Evolutionary conservation across 1,139 yeast species (phyloP), one percentile per base, ranked within the genome.

Genomic region (Casaregolazyma suthepensis): DNA sequence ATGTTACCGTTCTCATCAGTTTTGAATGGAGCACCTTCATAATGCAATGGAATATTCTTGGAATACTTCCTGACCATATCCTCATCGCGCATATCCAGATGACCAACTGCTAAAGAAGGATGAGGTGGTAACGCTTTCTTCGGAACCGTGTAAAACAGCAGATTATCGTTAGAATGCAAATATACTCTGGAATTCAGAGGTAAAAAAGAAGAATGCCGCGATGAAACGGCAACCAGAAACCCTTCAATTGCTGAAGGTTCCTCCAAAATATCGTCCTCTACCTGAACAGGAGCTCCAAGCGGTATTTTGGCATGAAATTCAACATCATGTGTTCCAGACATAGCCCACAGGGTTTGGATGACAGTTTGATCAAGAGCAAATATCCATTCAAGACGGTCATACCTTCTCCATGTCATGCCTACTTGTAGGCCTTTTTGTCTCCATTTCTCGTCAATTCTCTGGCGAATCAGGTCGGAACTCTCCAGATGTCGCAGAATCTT

Each of bases 241-340:
- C 97, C 96, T 68, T 88, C 96, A 7, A 87, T 67, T 0, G 94
- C 83, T 0, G 68, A 57, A 0, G 96, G 95, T 61, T 86, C 93
- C 1, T 62, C 57, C 54, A 65, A 48, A 22, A 38, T 5, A 9
- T 45, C 37, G 17, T 35, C 43, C 17, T 43, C 42, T 2, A 48
- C 19, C 23, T 26, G 53, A 1, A 75, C 67, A 2, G 53, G 53
- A 44, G 73, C 69, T 1, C 83, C 75, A 54, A 75, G 77, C 45
- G 79, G 78, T 12, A 67, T 61, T 46, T 78, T 70, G n/a, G 77
- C 75, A 48, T 94, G 72, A 12, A 85, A 63, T 60, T 87, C 90
- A 20, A 87, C 67, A 52, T 75, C 79, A 63, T 77, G 79, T 0
- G 78, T 69, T 17, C 65, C 65, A 50, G 61, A 62, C 69, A 76